Evolutionary conservation across 2,329 filamentous ascomycete species (phyloP).

Genomic region (Amesomyces nigricolor): DNA sequence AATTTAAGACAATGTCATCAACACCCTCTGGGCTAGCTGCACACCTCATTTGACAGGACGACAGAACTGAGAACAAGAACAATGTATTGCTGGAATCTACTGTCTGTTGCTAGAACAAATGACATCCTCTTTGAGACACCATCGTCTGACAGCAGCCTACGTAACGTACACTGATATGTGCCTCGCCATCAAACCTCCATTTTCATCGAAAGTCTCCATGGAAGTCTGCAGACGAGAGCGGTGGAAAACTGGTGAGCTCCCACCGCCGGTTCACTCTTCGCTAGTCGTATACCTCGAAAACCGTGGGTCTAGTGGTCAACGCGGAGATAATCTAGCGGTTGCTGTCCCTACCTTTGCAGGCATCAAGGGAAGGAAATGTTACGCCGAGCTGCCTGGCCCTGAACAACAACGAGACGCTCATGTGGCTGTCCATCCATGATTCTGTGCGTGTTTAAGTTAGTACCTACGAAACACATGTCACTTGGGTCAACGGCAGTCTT

Average conservation of each 20-base stretch:
- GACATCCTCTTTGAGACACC: no score
- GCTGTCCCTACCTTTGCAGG: conserved; percentile 16
- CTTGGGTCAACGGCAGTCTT: conserved; percentile 13
- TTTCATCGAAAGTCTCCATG: conserved; percentile 58
- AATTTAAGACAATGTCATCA: no score
- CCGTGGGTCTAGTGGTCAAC: conserved; percentile 65
- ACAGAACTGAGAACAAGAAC: no score
- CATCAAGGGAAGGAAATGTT: neutral
- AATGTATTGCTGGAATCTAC: no score
- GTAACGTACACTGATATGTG: conserved; percentile 45
- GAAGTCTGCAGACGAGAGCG: conserved; percentile 78
- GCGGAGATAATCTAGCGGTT: conserved; percentile 84
- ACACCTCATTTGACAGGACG: no score
- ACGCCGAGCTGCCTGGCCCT: neutral
- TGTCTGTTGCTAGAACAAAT: no score
- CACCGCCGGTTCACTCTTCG: conserved; percentile 64
- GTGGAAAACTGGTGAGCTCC: conserved; percentile 43
- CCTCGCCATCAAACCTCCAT: conserved; percentile 81
- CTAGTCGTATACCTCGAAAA: conserved; percentile 91
- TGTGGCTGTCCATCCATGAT: neutral
- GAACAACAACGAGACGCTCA: neutral
- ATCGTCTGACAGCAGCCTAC: neutral
- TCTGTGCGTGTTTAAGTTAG: neutral
- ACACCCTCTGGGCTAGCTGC: no score
- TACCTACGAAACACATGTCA: neutral